A percentile compares a stretch with the other conserved stretches of the same genome.
phyloP scores from a whole-genome alignment of 257 asterid genomes.

The Rauvolfia tetraphylla region DNA sequence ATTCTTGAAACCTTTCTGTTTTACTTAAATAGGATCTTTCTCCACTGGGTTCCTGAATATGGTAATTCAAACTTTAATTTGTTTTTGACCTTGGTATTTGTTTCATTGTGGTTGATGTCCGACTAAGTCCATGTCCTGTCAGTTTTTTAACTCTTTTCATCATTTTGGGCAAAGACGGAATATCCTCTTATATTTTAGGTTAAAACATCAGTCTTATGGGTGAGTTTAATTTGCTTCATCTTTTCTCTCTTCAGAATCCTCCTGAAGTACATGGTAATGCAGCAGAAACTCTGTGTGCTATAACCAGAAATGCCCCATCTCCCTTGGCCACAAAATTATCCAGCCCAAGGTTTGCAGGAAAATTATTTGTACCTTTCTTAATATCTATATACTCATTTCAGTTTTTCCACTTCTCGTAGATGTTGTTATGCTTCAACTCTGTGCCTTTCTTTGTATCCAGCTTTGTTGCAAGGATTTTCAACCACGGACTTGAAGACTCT shows the following conservation, averaged over 20 bases:
- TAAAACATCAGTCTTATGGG: not conserved
- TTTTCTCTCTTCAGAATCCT: constrained; percentile 54
- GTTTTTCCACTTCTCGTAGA: constrained; percentile 2
- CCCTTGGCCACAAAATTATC: constrained; percentile 84
- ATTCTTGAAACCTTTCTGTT: not conserved
- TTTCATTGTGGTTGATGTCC: not conserved
- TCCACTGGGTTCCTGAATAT: not conserved
- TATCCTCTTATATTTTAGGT: not conserved
- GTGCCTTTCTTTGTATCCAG: constrained; percentile 41
- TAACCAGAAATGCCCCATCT: constrained; percentile 83
- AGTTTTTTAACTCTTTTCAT: not conserved
- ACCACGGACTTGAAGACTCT: constrained; percentile 81
- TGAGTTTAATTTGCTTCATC: constrained; percentile 5
- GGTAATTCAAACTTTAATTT: not conserved
- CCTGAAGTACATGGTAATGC: constrained; percentile 98
- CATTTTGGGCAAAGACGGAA: not conserved
- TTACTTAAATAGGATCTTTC: not conserved
- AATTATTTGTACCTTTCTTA: constrained; percentile 12
- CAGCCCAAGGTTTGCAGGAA: constrained; percentile 71
- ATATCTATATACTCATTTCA: constrained; percentile 3
- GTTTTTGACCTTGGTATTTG: not conserved
- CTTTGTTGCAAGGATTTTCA: constrained; percentile 84
- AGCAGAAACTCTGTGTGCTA: constrained; percentile 89
- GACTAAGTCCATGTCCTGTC: not conserved
- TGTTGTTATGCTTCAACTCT: constrained; percentile 14